phyloP scores from a whole-genome alignment of 2,329 filamentous ascomycete genomes.

The Cercospora janseana region DNA sequence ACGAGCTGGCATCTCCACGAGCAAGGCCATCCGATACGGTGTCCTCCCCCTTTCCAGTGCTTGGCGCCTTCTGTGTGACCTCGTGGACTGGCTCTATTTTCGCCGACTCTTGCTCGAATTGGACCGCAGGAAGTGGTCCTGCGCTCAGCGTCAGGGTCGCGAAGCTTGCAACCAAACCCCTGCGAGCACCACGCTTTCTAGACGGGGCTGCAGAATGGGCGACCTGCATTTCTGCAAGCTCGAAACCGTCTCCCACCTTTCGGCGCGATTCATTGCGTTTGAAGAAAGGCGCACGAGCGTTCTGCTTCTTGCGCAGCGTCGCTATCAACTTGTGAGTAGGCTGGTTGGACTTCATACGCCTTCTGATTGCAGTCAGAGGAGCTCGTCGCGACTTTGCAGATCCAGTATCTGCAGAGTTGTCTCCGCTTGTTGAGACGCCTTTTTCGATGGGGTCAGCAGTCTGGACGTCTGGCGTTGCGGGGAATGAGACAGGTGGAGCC shows the following conservation, averaged over 20 bases:
- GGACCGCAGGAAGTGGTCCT: slow-evolving; percentile 33
- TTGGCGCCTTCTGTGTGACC: background rate
- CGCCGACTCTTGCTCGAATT: slow-evolving; percentile 18
- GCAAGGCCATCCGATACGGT: too few relatives aligned
- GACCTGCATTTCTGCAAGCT: slow-evolving; percentile 22
- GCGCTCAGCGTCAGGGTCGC: slow-evolving; percentile 21
- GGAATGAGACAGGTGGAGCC: background rate
- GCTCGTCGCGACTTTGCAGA: too few relatives aligned
- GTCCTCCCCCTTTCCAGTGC: background rate
- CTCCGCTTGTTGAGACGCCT: too few relatives aligned
- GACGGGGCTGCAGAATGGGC: background rate
- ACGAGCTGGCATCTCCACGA: too few relatives aligned
- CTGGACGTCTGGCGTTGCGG: slow-evolving; percentile 8
- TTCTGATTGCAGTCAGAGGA: slow-evolving; percentile 27
- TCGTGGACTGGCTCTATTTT: too few relatives aligned
- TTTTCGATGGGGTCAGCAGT: slow-evolving; percentile 25
- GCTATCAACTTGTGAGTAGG: slow-evolving; percentile 25
- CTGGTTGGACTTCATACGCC: slow-evolving; percentile 25
- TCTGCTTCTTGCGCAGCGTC: slow-evolving; percentile 18
- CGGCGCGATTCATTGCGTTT: background rate
- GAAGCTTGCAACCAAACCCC: slow-evolving; percentile 16
- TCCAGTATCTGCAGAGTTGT: too few relatives aligned
- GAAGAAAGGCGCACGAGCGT: slow-evolving; percentile 13
- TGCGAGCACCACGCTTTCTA: background rate
- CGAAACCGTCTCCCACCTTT: slow-evolving; percentile 28